Base-by-base conservation (phyloP, 495 filamentous ascomycete genomes). In the Neurospora cerealis region DNA sequence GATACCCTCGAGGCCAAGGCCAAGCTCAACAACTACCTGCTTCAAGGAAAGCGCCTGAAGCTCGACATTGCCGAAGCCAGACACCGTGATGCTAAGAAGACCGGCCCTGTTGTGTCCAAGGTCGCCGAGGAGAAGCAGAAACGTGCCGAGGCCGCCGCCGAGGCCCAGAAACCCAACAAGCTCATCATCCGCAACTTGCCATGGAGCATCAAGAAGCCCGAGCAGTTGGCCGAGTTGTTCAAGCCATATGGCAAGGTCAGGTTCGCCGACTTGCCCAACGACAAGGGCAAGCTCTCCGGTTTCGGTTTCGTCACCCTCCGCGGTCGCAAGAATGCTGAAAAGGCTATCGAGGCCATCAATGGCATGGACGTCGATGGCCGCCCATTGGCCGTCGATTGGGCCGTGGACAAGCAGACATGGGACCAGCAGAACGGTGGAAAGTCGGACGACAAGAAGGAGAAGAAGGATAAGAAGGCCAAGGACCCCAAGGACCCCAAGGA, bases 111-210 rank as follows among this genome's bases (percentile, higher is more conserved):
- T 4, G 78, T 79, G 9, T 36, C 73, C 66, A 76, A 78, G 71
- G 72, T 73, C 28, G 79, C 77, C 69, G 73, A 84, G 81, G 76
- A 88, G 41, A 93, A 94, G 83, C 78, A 85, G 81, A 79, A 86
- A 84, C 77, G 90, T 81, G 82, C 86, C 83, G 82, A 86, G 83
- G 83, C 87, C 75, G 79, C 84, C 72, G 82, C 79, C 21, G 87
- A 89, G 73, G 85, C 86, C 41, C 83, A 86, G 39, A 87, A 87
- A 79, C 87, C 92, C 6, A 91, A 93, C 11, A 95, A 93, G 82
- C 83, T 99, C 77, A 99, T 99, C 82, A 91, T 98, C 36, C 89
- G 96, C 71, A 99, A 99, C 80, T 79, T 99, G 76, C 95, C 96
- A 1, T 99, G 96, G 96, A 97, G 91, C 77, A 91, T 99, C 80